A percentile compares a stretch with the other conserved stretches of the same genome.
Evolutionary conservation across 208 protist species (phyloP).

Genomic region (Leishmania tropica): DNA sequence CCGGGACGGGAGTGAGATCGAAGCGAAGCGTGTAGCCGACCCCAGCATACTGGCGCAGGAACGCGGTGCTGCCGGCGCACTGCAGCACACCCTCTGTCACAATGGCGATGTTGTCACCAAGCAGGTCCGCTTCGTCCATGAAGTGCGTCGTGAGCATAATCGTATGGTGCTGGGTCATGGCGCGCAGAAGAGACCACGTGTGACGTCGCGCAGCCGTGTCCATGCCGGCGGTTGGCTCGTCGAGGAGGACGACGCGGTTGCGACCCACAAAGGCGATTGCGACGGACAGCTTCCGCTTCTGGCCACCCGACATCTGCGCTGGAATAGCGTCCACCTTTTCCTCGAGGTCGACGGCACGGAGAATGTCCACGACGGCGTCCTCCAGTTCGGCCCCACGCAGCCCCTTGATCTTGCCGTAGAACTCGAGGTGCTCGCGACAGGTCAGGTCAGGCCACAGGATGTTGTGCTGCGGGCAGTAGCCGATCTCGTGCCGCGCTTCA

Average conservation of each 20-base stretch:
- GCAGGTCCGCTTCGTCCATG: conserved; percentile 97
- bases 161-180: conserved; percentile 38
- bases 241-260: conserved; percentile 73
- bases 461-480: conserved; percentile 96
- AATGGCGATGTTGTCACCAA: conserved; percentile 92
- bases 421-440: conserved; percentile 88
- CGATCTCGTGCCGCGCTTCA: conserved; percentile 73
- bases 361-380: conserved; percentile 37
- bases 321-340: conserved; percentile 58
- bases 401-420: conserved; percentile 94
- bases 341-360: conserved; percentile 50
- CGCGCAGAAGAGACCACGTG: conserved; percentile 67
- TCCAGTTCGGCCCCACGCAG: conserved; percentile 48
- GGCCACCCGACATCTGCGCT: conserved; percentile 53
- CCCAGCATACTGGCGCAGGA: conserved; percentile 61
- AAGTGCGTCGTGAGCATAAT: conserved; percentile 92
- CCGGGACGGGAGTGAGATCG: conserved; percentile 18
- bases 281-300: conserved; percentile 78
- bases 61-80: conserved; percentile 60
- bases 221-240: conserved; percentile 92
- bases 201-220: conserved; percentile 73
- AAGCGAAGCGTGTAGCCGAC: conserved; percentile 63
- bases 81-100: conserved; percentile 60
- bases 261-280: conserved; percentile 84
- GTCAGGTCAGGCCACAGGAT: conserved; percentile 94